These are phyloP conservation scores for Lotus japonicus DNA, from an alignment of 306 rosid species.

Conservation along the genomic window DNA sequence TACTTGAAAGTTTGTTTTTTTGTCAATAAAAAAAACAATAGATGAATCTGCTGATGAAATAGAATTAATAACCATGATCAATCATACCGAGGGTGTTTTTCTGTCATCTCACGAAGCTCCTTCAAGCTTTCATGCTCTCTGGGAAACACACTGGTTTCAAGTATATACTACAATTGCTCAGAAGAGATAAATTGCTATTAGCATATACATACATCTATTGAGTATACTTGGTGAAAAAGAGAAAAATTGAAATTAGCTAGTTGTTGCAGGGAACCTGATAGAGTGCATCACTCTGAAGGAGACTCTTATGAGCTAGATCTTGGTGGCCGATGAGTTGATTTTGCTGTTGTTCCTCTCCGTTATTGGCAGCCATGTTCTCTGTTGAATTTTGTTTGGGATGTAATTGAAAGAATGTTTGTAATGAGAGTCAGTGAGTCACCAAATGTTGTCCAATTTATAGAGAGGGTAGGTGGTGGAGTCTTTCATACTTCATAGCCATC, in stretches of 20 bases:
- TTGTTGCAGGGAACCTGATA: conserved; percentile 44
- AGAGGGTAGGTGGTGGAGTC: too few relatives aligned
- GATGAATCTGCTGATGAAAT: too few relatives aligned
- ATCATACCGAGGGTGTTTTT: conserved; percentile 66
- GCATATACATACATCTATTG: too few relatives aligned
- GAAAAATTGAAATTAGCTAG: neutral
- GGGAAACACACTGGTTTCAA: conserved; percentile 84
- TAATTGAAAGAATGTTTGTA: too few relatives aligned
- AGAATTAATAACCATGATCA: too few relatives aligned
- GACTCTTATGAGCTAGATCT: conserved; percentile 78
- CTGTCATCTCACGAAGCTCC: conserved; percentile 82
- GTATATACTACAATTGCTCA: too few relatives aligned
- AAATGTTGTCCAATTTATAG: too few relatives aligned
- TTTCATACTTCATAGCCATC: too few relatives aligned
- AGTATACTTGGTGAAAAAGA: neutral
- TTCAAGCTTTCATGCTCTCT: conserved; percentile 78
- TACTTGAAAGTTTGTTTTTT: too few relatives aligned
- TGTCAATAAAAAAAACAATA: too few relatives aligned
- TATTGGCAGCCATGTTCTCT: neutral
- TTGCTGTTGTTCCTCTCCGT: neutral
- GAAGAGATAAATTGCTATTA: too few relatives aligned
- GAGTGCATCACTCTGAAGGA: conserved; percentile 86
- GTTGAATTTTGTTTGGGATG: neutral
- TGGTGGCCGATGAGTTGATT: conserved; percentile 29
- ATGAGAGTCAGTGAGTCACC: too few relatives aligned